These are phyloP conservation scores for Oryza officinalis DNA, from an alignment of 176 grass and related monocot species.

Conservation along the genomic window DNA sequence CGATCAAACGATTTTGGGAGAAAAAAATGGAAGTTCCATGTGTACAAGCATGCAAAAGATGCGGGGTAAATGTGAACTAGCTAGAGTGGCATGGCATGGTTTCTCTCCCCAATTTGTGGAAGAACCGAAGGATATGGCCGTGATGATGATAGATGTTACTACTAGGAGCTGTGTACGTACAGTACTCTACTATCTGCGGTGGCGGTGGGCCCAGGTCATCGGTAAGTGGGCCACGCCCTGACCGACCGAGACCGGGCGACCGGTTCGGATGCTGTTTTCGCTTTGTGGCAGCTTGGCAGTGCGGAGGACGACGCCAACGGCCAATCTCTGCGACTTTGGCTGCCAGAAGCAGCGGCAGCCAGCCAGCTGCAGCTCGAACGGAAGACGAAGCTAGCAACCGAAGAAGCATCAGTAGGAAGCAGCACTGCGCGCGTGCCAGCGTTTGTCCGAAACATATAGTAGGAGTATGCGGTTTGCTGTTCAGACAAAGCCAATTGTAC, in stretches of 20 bases:
- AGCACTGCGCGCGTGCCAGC: constrained; percentile 21
- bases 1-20: too few species aligned
- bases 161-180: constrained; percentile 11
- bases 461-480: constrained; percentile 8
- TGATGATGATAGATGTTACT: constrained; percentile 27
- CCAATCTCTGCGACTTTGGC: not conserved
- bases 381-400: not conserved
- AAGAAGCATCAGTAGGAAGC: not conserved
- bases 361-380: not conserved
- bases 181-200: not conserved
- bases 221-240: constrained; percentile 28
- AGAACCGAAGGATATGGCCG: not conserved
- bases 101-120: not conserved
- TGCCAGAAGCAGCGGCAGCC: not conserved
- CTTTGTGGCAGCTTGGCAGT: constrained; percentile 28
- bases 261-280: constrained; percentile 21
- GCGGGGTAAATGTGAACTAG: not conserved
- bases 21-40: too few species aligned
- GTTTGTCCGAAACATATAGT: not conserved
- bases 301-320: not conserved
- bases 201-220: not conserved
- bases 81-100: not conserved
- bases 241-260: not conserved
- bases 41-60: too few species aligned
- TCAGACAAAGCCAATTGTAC: not conserved